Conservation (phyloP, 176 grass and related monocot genomes). For the Neostapfia colusana region DNA sequence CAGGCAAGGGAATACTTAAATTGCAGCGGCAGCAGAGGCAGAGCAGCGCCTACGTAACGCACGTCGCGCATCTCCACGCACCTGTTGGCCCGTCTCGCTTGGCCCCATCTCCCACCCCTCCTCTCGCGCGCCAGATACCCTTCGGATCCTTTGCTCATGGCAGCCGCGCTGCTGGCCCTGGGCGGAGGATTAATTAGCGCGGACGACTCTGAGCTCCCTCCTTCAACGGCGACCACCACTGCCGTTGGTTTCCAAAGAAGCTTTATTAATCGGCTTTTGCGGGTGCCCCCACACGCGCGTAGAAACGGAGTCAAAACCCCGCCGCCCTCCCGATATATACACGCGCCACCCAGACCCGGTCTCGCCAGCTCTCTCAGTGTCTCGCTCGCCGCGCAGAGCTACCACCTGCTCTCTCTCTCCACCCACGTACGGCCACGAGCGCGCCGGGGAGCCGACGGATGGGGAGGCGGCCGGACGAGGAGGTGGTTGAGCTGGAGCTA, state of each 20-base stretch:
- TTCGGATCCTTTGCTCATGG: slow-evolving; percentile 8
- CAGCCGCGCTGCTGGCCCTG: neutral
- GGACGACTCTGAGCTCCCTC: neutral
- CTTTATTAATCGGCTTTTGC: slow-evolving; percentile 39
- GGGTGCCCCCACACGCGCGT: slow-evolving; percentile 17
- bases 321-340: slow-evolving; percentile 50
- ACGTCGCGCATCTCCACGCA: slow-evolving; percentile 72
- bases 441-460: neutral
- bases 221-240: slow-evolving; percentile 12
- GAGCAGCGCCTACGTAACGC: slow-evolving; percentile 16
- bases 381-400: neutral
- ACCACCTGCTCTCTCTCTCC: neutral
- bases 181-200: slow-evolving; percentile 19
- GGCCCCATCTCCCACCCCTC: slow-evolving; percentile 58
- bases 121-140: slow-evolving; percentile 43
- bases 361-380: neutral
- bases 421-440: too few species aligned
- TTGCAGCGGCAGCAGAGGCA: neutral
- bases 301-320: slow-evolving; percentile 45
- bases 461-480: neutral
- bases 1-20: neutral
- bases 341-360: slow-evolving; percentile 5
- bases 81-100: slow-evolving; percentile 57
- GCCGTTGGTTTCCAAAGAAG: slow-evolving; percentile 34
- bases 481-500: slow-evolving; percentile 36